Percentiles rank a stretch among this genome's conserved stretches.
These are phyloP conservation scores for Alternaria longipes DNA, from an alignment of 2,329 filamentous ascomycete genomes.

Conservation along the genomic window DNA sequence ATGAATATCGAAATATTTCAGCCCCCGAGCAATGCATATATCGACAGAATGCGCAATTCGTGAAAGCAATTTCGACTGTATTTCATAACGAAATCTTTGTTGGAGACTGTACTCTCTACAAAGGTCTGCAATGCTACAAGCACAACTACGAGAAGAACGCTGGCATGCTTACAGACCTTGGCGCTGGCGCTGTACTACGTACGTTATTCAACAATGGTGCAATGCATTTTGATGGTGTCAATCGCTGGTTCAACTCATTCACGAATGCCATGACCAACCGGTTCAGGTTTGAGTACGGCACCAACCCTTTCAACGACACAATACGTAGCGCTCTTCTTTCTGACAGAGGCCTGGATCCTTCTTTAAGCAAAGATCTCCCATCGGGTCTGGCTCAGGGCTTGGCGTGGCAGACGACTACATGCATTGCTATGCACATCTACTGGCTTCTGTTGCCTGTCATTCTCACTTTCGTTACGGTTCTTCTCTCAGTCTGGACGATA, in stretches of 20 bases:
- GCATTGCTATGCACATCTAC: not conserved
- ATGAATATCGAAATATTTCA: no score
- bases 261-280: not conserved
- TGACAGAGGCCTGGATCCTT: not conserved
- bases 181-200: not conserved
- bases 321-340: not conserved
- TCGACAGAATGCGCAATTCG: no score
- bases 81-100: no score
- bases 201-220: not conserved
- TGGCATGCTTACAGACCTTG: not conserved
- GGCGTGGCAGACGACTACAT: not conserved
- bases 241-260: not conserved
- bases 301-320: not conserved
- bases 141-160: no score
- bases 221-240: not conserved
- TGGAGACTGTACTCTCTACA: no score
- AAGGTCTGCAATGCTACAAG: no score
- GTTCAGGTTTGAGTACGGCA: not conserved
- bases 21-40: no score
- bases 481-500: not conserved
- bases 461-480: not conserved
- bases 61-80: no score
- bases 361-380: not conserved
- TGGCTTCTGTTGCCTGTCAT: not conserved
- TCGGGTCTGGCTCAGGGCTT: not conserved